Evolutionary conservation across 768 basidiomycete species (phyloP).

Genomic region (Phaeolepiota aurea): DNA sequence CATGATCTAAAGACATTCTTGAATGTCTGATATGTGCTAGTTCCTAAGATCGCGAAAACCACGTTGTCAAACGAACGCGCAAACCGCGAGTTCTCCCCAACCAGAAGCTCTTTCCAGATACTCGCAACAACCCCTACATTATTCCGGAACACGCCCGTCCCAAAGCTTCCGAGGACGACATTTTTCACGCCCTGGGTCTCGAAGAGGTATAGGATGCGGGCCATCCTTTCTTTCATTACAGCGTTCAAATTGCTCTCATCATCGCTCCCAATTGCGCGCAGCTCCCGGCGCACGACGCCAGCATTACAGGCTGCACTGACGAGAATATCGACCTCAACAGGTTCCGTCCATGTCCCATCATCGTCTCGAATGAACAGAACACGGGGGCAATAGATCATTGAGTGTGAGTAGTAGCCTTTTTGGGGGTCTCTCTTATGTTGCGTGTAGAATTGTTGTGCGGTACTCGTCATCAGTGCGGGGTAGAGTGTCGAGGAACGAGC

Average conservation of each 20-base stretch:
- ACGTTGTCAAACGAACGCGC: constrained; percentile 49
- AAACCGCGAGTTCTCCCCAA: constrained; percentile 43
- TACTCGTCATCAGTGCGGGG: constrained; percentile 43
- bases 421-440: constrained; percentile 39
- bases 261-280: constrained; percentile 7
- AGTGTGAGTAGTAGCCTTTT: constrained; percentile 57
- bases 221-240: constrained; percentile 67
- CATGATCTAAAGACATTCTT: constrained; percentile 2
- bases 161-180: constrained; percentile 69
- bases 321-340: constrained; percentile 51
- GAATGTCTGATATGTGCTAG: constrained; percentile 14
- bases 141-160: constrained; percentile 67
- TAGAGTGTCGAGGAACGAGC: constrained; percentile 67
- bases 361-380: constrained; percentile 55
- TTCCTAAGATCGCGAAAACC: constrained; percentile 47
- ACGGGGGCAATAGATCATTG: constrained; percentile 63
- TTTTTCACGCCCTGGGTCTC: constrained; percentile 47
- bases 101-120: constrained; percentile 56
- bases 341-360: constrained; percentile 42
- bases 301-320: constrained; percentile 69
- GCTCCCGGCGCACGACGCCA: constrained; percentile 21
- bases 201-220: constrained; percentile 52
- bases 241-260: constrained; percentile 18
- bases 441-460: constrained; percentile 48
- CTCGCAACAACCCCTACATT: constrained; percentile 45